These are phyloP conservation scores for Annulohypoxylon stygium DNA, from an alignment of 495 filamentous ascomycete species.

Conservation along the genomic window DNA sequence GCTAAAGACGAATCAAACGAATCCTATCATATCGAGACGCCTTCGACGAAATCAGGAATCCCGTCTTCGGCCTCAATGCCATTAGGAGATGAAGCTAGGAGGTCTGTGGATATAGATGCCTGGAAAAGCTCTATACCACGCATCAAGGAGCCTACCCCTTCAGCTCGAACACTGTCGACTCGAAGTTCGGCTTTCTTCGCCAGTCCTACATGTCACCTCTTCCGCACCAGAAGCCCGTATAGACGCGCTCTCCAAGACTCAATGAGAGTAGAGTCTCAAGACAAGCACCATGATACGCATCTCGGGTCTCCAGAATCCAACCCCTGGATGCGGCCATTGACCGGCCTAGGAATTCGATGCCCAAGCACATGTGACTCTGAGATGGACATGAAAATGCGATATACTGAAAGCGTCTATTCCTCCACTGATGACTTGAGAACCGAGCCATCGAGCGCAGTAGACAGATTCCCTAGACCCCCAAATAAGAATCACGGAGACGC, in stretches of 20 bases:
- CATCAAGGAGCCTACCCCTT: constrained; percentile 21
- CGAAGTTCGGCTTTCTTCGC: constrained; percentile 58
- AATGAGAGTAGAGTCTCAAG: constrained; percentile 53
- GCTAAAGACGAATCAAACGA: constrained; percentile 2
- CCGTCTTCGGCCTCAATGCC: constrained; percentile 14
- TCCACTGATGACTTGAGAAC: constrained; percentile 35
- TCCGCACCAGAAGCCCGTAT: constrained; percentile 68
- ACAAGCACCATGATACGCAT: constrained; percentile 43
- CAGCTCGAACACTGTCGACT: constrained; percentile 36
- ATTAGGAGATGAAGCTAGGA: not conserved
- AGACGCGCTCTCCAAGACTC: constrained; percentile 62
- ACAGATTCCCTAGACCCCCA: constrained; percentile 24
- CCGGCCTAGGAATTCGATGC: constrained; percentile 46
- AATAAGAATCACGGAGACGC: constrained; percentile 42
- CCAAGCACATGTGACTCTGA: constrained; percentile 51
- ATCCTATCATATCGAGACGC: not conserved
- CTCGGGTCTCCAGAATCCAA: constrained; percentile 57
- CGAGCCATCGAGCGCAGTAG: constrained; percentile 5
- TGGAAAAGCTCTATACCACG: not conserved
- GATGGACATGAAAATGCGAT: constrained; percentile 49
- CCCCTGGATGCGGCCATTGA: constrained; percentile 62
- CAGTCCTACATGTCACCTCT: constrained; percentile 60
- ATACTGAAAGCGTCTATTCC: constrained; percentile 62
- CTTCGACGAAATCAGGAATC: constrained; percentile 2
- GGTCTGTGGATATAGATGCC: constrained; percentile 1